A percentile compares a stretch with the other conserved stretches of the same genome.
These are phyloP conservation scores for Fusarium phyllophilum DNA, from an alignment of 2,329 filamentous ascomycete species.

Conservation along the genomic window DNA sequence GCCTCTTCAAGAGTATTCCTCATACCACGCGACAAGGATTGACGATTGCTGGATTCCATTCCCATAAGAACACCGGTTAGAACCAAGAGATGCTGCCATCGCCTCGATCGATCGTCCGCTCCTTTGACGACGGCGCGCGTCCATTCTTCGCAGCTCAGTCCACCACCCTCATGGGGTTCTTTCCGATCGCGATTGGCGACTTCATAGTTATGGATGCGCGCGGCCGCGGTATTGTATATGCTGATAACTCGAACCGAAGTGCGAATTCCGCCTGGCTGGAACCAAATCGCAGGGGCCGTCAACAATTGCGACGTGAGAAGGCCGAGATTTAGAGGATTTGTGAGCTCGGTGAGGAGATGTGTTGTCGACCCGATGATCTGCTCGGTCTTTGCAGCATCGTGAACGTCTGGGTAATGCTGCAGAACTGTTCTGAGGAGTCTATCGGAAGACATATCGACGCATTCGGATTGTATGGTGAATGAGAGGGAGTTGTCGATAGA, in stretches of 20 bases:
- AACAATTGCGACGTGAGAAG: constrained; percentile 78
- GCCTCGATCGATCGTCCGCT: constrained; percentile 66
- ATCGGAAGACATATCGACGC: constrained; percentile 69
- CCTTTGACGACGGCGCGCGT: constrained; percentile 66
- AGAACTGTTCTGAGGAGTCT: constrained; percentile 74
- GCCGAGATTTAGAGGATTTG: constrained; percentile 79
- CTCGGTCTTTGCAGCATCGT: constrained; percentile 61
- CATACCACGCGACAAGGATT: constrained; percentile 71
- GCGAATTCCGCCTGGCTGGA: constrained; percentile 66
- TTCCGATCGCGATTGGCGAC: constrained; percentile 50
- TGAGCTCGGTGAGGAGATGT: constrained; percentile 73
- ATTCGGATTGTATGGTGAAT: constrained; percentile 1
- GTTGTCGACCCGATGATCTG: constrained; percentile 73
- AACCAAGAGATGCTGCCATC: constrained; percentile 88
- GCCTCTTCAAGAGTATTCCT: constrained; percentile 76
- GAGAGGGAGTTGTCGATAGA: constrained; percentile 1
- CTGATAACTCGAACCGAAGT: constrained; percentile 74
- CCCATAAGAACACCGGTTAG: constrained; percentile 83
- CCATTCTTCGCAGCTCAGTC: constrained; percentile 63
- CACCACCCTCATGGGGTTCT: constrained; percentile 52
- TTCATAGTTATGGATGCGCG: constrained; percentile 62
- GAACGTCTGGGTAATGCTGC: constrained; percentile 65
- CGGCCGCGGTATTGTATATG: constrained; percentile 75
- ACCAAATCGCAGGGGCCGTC: constrained; percentile 77
- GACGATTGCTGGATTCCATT: constrained; percentile 72